Conservation (phyloP, 371 early-diverging fungal genomes). For the Sporodiniella umbellata region DNA sequence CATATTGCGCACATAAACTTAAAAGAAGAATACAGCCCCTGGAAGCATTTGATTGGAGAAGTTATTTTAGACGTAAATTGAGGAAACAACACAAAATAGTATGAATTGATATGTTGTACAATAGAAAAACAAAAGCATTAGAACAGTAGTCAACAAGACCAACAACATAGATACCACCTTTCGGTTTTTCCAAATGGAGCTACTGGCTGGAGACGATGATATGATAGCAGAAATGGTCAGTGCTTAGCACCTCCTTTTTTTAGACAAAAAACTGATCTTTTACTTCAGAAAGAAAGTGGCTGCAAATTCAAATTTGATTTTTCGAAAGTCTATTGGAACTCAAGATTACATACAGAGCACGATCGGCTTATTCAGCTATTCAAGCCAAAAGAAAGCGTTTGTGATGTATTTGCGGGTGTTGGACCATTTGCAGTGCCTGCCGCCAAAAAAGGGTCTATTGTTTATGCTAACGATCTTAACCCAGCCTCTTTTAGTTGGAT, state of each 20-base stretch:
- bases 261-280: neutral
- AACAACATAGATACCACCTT: slow-evolving; percentile 94
- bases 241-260: slow-evolving; percentile 9
- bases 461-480: slow-evolving; percentile 98
- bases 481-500: slow-evolving; percentile 86
- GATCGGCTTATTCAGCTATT: slow-evolving; percentile 84
- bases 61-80: slow-evolving; percentile 85
- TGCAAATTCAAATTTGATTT: slow-evolving; percentile 95
- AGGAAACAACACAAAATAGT: neutral
- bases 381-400: slow-evolving; percentile 71
- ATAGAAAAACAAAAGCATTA: slow-evolving; percentile 88
- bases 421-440: slow-evolving; percentile 99
- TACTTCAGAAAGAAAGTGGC: slow-evolving; percentile 78
- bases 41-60: slow-evolving; percentile 89
- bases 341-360: slow-evolving; percentile 95
- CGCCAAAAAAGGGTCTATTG: slow-evolving; percentile 77
- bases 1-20: slow-evolving; percentile 97
- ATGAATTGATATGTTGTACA: neutral
- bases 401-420: slow-evolving; percentile 98
- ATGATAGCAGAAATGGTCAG: slow-evolving; percentile 89
- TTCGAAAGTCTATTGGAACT: slow-evolving; percentile 99
- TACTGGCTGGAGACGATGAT: slow-evolving; percentile 87
- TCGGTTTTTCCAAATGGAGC: slow-evolving; percentile 95
- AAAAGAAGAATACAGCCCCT: slow-evolving; percentile 84
- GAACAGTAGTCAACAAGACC: slow-evolving; percentile 95